Base-by-base conservation (phyloP, 2,329 filamentous ascomycete genomes). In the Diaporthe citrichinensis region DNA sequence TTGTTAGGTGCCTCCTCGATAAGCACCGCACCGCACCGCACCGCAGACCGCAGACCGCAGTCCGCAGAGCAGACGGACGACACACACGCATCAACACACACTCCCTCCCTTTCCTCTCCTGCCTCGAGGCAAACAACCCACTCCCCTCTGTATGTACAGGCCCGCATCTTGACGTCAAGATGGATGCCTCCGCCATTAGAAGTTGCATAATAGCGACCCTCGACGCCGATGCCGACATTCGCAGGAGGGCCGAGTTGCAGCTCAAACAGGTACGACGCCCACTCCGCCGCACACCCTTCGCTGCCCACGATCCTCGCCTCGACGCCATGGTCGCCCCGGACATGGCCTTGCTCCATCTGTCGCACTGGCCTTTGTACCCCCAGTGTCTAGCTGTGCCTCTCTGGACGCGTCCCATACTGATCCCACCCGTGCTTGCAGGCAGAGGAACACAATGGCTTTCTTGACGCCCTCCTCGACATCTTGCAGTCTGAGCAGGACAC, bases 391-490 rank as follows among this genome's bases (percentile, higher is more conserved):
- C 15, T 23, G 44, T 44, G 46, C 20, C 71, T 31, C 49, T 49
- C 28, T 59, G 74, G 49, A 53, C 49, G 61, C 74, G 57, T 73
- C 44, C 58, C 39, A 77, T 74, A 75, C 79, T 80, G 76, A 80
- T 78, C 76, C 58, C 31, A 65, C 67, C 74, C 65, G 76, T 65
- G 68, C 76, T 74, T 77, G 53, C 83, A 98, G 95, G 95, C 97
- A 83, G 96, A 98, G 88, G 92, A 95, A 80, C 93, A 96, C 85
- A 89, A 94, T 77, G 96, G 96, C 79, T 98, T 99, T 85, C 93
- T 94, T 83, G 94, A 97, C 85, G 94, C 95, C 80, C 92, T 98
- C 78, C 89, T 98, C 81, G 95, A 97, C 83, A 95, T 99, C 81
- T 89, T 98, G 80, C 94, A 97, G 86, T 90, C 91, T 77, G 97